phyloP scores from a whole-genome alignment of 2,329 filamentous ascomycete species.

The Microdochium paspali region DNA sequence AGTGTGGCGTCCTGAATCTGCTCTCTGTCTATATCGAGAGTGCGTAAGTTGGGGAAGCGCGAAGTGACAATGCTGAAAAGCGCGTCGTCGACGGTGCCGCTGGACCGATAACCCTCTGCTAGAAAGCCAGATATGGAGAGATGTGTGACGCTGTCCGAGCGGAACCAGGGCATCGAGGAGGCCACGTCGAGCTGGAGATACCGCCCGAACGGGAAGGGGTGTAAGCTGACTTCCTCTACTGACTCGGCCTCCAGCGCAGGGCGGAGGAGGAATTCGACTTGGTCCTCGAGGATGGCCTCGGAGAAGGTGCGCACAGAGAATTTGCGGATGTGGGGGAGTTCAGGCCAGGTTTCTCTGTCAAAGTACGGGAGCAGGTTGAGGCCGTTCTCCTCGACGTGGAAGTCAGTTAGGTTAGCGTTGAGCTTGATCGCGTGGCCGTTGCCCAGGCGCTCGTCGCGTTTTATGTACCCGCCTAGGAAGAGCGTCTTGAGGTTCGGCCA shows the following conservation, averaged over 20 bases:
- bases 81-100: constrained; percentile 5
- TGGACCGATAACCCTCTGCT: constrained; percentile 27
- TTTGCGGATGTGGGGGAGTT: constrained; percentile 1
- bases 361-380: neutral
- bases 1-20: constrained; percentile 9
- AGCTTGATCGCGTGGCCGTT: neutral
- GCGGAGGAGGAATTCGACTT: neutral
- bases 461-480: constrained; percentile 5
- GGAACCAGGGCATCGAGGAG: constrained; percentile 12
- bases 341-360: neutral
- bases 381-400: constrained; percentile 4
- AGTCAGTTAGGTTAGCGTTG: constrained; percentile 5
- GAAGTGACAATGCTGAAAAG: constrained; percentile 8
- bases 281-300: neutral
- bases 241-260: neutral
- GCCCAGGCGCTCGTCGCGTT: neutral
- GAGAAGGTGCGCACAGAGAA: constrained; percentile 8
- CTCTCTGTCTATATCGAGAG: constrained; percentile 13
- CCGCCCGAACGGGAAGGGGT: neutral
- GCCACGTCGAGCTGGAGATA: constrained; percentile 9
- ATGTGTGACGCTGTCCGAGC: constrained; percentile 11
- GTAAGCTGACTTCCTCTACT: neutral
- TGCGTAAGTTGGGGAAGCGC: constrained; percentile 15
- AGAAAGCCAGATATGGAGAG: constrained; percentile 40
- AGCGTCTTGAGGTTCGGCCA: constrained; percentile 6